Conservation (phyloP, 2,329 filamentous ascomycete genomes). For the Neopestalotiopsis clavispora region DNA sequence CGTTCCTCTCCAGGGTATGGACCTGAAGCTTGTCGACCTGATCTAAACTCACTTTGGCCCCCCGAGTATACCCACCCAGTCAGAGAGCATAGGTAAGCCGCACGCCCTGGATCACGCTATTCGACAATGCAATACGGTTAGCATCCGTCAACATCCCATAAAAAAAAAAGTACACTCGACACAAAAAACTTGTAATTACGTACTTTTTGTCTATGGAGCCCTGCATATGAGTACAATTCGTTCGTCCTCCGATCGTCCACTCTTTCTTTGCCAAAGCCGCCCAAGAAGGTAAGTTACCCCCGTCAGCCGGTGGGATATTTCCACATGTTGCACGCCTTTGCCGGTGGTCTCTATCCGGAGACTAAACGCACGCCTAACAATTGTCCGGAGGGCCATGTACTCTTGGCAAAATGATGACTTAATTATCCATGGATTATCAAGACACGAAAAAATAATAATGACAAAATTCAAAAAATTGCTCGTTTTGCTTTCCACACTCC, state of each 20-base stretch:
- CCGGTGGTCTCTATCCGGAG: not conserved
- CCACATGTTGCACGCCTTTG: not conserved
- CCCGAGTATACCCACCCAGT: not conserved
- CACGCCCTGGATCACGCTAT: not conserved
- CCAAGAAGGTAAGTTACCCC: not conserved
- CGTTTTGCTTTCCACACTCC: slow-evolving; percentile 29
- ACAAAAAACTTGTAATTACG: not conserved
- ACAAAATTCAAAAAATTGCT: slow-evolving; percentile 17
- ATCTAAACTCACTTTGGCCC: slow-evolving; percentile 5
- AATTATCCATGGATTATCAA: not conserved
- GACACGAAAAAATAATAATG: not conserved
- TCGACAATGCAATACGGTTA: slow-evolving; percentile 8
- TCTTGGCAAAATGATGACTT: not conserved
- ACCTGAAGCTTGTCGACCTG: slow-evolving; percentile 7
- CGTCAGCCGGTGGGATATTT: not conserved
- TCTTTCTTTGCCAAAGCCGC: not conserved
- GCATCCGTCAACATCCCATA: not conserved
- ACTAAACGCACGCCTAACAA: not conserved
- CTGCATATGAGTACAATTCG: slow-evolving; percentile 8
- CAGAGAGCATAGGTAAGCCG: not conserved
- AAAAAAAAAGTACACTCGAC: not conserved
- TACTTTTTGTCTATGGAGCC: slow-evolving; percentile 1
- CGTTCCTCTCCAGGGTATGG: slow-evolving; percentile 1
- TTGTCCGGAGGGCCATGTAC: not conserved
- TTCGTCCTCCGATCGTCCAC: not conserved